Evolutionary conservation across 1,284 basidiomycete species (phyloP).

Genomic region (Austroboletus niveus): DNA sequence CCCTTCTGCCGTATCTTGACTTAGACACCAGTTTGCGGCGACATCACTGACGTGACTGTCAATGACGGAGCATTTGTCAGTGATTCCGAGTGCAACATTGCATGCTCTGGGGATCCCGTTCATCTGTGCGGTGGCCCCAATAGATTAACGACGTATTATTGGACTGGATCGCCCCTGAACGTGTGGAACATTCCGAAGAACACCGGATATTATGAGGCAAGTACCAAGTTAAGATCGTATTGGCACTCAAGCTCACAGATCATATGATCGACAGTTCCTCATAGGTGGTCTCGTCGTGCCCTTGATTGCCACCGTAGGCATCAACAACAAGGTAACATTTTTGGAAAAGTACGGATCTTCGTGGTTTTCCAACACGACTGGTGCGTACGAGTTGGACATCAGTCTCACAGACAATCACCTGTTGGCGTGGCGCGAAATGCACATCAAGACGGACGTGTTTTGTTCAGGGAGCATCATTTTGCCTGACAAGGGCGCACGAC

Average conservation of each 20-base stretch:
- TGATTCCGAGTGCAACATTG: constrained; percentile 52
- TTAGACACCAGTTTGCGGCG: constrained; percentile 59
- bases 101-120: constrained; percentile 66
- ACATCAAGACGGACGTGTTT: constrained; percentile 72
- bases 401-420: constrained; percentile 52
- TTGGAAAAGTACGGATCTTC: constrained; percentile 61
- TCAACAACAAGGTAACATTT: constrained; percentile 77
- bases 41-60: constrained; percentile 48
- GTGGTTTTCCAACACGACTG: constrained; percentile 63
- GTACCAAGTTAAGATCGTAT: constrained; percentile 14
- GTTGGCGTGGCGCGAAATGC: constrained; percentile 68
- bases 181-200: constrained; percentile 62
- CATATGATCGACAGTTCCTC: constrained; percentile 47
- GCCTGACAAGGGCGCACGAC: constrained; percentile 66
- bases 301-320: constrained; percentile 67
- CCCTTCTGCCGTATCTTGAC: neutral
- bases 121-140: constrained; percentile 61
- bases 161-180: constrained; percentile 52
- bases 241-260: neutral
- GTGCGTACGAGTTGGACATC: constrained; percentile 73
- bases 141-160: constrained; percentile 55
- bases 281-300: constrained; percentile 64
- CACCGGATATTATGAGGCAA: constrained; percentile 65
- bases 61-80: constrained; percentile 42
- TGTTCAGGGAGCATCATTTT: constrained; percentile 71